Percentiles rank a stretch among this genome's conserved stretches.
Conservation (phyloP, 768 basidiomycete species). For the Rhodotorula toruloides region DNA sequence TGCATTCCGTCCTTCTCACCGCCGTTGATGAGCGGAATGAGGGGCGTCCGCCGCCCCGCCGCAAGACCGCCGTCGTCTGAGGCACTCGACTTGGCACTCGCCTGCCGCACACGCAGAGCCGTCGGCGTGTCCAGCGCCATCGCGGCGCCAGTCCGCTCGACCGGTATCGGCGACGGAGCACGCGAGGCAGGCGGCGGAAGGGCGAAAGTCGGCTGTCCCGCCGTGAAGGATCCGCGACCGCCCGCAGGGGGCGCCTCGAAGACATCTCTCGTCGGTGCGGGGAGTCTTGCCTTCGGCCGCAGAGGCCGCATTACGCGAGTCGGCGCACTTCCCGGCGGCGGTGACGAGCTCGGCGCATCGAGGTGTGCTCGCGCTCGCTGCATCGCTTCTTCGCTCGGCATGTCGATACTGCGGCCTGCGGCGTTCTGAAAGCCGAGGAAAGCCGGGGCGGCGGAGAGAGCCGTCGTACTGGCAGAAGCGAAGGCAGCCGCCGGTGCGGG, state of each 20-base stretch:
- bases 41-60: neutral
- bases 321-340: neutral
- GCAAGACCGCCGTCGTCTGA: neutral
- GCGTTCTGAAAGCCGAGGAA: conserved; percentile 5
- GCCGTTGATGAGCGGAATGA: neutral
- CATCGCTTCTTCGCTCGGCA: conserved; percentile 20
- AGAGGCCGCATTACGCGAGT: neutral
- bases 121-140: neutral
- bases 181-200: neutral
- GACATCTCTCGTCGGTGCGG: neutral
- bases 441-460: neutral
- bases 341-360: neutral
- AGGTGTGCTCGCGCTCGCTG: neutral
- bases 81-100: neutral
- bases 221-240: neutral
- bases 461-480: neutral
- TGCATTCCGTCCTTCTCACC: neutral
- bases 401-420: neutral
- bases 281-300: neutral
- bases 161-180: neutral
- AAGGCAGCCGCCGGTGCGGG: neutral
- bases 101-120: neutral
- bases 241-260: conserved; percentile 2
- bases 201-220: neutral
- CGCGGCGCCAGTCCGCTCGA: neutral